phyloP scores from a whole-genome alignment of 257 asterid species.

The Lithospermum erythrorhizon region DNA sequence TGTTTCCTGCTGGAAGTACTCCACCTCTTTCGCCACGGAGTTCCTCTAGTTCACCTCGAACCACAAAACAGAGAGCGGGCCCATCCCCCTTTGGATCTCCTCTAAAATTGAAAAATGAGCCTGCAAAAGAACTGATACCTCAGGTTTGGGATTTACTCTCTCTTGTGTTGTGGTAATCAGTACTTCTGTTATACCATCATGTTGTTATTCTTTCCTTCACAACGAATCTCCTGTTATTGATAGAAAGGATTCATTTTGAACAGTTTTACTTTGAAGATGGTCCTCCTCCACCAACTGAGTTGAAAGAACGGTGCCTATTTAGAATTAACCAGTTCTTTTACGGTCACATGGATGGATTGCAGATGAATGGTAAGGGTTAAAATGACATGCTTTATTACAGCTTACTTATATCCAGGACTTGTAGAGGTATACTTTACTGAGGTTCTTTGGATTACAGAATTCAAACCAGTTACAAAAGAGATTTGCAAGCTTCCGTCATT shows the following conservation, averaged over 20 bases:
- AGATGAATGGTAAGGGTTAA: conserved; percentile 64
- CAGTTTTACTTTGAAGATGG: conserved; percentile 97
- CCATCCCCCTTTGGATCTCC: conserved; percentile 83
- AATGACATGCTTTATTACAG: background rate
- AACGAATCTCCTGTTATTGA: background rate
- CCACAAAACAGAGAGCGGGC: conserved; percentile 74
- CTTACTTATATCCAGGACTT: background rate
- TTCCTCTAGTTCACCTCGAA: conserved; percentile 92
- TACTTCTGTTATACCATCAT: conserved; percentile 1
- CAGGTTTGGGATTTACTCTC: conserved; percentile 49
- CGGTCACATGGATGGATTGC: conserved; percentile 87
- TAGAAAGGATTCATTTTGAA: conserved; percentile 19
- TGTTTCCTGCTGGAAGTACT: conserved; percentile 97
- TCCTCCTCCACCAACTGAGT: conserved; percentile 84
- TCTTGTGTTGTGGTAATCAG: conserved; percentile 9
- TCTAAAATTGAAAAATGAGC: conserved; percentile 71
- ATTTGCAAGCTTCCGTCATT: conserved; percentile 98
- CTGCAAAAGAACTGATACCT: conserved; percentile 85
- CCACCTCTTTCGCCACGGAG: conserved; percentile 99
- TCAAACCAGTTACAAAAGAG: conserved; percentile 86
- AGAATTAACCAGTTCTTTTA: conserved; percentile 94
- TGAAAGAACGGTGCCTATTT: conserved; percentile 86
- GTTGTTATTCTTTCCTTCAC: background rate
- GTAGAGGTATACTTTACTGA: conserved; percentile 4
- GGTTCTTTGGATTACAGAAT: conserved; percentile 45